These are phyloP conservation scores for Solanum sitiens DNA, from an alignment of 257 asterid genomes.

Conservation along the genomic window DNA sequence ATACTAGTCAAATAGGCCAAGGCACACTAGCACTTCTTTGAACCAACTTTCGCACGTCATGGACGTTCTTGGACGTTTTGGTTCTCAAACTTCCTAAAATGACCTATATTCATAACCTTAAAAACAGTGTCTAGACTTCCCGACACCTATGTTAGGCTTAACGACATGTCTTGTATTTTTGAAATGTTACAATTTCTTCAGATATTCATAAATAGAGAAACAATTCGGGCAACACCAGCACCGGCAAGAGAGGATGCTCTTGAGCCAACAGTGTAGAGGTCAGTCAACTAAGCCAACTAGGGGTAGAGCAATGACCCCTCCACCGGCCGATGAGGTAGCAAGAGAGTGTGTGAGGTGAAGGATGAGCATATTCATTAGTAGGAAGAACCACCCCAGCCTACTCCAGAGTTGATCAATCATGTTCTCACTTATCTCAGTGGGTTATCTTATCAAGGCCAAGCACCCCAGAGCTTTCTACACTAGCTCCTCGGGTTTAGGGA, in stretches of 20 bases:
- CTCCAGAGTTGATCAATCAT: neutral
- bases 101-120: too few relatives aligned
- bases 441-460: neutral
- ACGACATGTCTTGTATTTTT: too few relatives aligned
- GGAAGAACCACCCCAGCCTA: neutral
- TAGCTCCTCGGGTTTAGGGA: neutral
- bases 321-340: neutral
- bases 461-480: neutral
- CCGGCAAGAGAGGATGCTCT: neutral
- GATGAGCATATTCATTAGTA: neutral
- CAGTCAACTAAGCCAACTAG: too few relatives aligned
- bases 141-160: too few relatives aligned
- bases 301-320: neutral
- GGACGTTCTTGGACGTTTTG: too few relatives aligned
- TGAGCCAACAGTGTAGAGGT: neutral
- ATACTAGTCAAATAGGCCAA: too few relatives aligned
- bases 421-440: neutral
- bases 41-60: too few relatives aligned
- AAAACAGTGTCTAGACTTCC: too few relatives aligned
- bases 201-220: too few relatives aligned
- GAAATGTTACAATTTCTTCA: too few relatives aligned
- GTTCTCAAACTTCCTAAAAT: too few relatives aligned
- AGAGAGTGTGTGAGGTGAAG: neutral
- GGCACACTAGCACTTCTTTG: too few relatives aligned
- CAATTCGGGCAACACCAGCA: neutral